A percentile compares a stretch with the other conserved stretches of the same genome.
Conservation (phyloP, 345 rosid genomes). For the Heritiera fomes region DNA sequence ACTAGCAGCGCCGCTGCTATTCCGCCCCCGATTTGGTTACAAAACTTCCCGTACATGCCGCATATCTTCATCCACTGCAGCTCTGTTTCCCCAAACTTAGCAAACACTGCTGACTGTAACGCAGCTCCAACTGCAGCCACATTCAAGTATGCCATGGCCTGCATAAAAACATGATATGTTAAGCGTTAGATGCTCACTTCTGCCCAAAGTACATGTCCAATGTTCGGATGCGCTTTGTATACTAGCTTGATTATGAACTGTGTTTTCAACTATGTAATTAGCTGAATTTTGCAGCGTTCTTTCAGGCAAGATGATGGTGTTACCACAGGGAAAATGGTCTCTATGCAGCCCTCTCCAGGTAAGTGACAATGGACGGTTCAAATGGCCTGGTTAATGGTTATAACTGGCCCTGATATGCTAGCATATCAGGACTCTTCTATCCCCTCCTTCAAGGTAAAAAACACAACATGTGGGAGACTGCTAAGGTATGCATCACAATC, state of each 20-base stretch:
- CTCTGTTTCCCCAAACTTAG: constrained; percentile 68
- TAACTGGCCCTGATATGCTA: neutral
- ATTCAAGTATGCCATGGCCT: constrained; percentile 75
- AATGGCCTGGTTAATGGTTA: neutral
- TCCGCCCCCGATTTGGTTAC: constrained; percentile 71
- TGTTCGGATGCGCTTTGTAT: neutral
- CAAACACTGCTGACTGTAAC: constrained; percentile 64
- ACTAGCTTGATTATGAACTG: neutral
- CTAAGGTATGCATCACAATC: neutral
- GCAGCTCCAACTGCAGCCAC: constrained; percentile 79
- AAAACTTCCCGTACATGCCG: constrained; percentile 73
- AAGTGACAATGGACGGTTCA: neutral
- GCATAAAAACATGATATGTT: constrained; percentile 27
- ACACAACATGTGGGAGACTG: neutral
- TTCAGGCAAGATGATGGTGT: neutral
- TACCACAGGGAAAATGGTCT: neutral
- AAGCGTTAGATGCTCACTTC: neutral
- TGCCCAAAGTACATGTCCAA: neutral
- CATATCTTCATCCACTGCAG: constrained; percentile 91
- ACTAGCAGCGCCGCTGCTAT: constrained; percentile 53
- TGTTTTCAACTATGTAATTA: neutral
- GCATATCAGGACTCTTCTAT: neutral
- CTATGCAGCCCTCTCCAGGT: neutral
- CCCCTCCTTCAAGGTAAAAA: neutral
- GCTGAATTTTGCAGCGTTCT: neutral